A percentile compares a stretch with the other conserved stretches of the same genome.
These are phyloP conservation scores for Oehlia diaphana DNA, from an alignment of 192 early-diverging fungal genomes.

Conservation along the genomic window DNA sequence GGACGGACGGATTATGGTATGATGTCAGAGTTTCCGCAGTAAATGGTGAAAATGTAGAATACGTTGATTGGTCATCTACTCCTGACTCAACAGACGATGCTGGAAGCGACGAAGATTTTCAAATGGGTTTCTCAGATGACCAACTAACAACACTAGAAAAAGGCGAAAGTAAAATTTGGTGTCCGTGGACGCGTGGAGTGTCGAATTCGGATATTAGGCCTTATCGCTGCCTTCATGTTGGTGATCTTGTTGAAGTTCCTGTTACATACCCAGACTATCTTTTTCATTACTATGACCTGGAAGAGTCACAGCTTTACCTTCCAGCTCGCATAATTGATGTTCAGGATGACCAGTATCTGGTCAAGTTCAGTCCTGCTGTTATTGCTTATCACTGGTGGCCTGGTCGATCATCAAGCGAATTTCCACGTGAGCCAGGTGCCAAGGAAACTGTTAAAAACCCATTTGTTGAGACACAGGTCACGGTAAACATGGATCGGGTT, in stretches of 20 bases:
- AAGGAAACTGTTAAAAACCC: slow-evolving; percentile 22
- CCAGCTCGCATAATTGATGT: slow-evolving; percentile 24
- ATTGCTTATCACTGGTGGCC: slow-evolving; percentile 27
- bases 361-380: slow-evolving; percentile 18
- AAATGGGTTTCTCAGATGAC: not conserved
- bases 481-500: slow-evolving; percentile 22
- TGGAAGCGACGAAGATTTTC: not conserved
- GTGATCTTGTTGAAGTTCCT: slow-evolving; percentile 23
- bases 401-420: slow-evolving; percentile 6
- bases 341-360: slow-evolving; percentile 15
- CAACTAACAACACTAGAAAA: not conserved
- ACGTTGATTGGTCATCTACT: not conserved
- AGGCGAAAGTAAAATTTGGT: slow-evolving; percentile 6
- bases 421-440: not conserved
- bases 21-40: slow-evolving; percentile 26
- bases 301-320: slow-evolving; percentile 22
- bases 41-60: slow-evolving; percentile 12
- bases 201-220: slow-evolving; percentile 3
- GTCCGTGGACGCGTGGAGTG: not conserved
- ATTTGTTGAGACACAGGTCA: not conserved
- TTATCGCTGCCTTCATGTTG: slow-evolving; percentile 27
- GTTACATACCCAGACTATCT: slow-evolving; percentile 26
- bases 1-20: slow-evolving; percentile 11
- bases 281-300: not conserved
- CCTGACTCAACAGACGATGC: not conserved